These are phyloP conservation scores for Verticillium albo-atrum DNA, from an alignment of 2,329 filamentous ascomycete species.

Conservation along the genomic window DNA sequence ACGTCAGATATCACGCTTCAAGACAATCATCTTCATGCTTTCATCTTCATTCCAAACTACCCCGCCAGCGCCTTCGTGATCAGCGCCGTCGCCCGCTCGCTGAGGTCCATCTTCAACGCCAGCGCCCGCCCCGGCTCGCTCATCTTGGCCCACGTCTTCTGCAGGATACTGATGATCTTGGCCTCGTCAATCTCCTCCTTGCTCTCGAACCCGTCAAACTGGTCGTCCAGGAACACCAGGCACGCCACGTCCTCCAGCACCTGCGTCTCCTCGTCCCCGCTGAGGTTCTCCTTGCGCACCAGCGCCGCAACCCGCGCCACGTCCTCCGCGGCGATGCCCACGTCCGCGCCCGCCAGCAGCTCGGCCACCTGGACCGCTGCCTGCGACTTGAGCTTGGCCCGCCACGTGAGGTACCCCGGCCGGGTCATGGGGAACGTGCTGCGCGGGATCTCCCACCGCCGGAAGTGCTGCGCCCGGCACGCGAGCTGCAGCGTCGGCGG, in stretches of 20 bases:
- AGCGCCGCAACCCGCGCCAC: conserved; percentile 61
- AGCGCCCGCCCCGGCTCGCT: conserved; percentile 55
- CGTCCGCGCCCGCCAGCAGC: conserved; percentile 39
- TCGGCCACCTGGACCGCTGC: conserved; percentile 49
- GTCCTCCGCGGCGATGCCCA: conserved; percentile 39
- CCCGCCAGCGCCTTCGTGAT: conserved; percentile 56
- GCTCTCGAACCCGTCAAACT: conserved; percentile 75
- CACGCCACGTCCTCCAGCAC: conserved; percentile 81
- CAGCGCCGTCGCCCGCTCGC: conserved; percentile 55
- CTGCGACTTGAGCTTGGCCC: conserved; percentile 68
- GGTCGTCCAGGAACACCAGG: conserved; percentile 81
- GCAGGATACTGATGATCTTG: conserved; percentile 68
- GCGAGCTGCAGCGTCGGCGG: conserved; percentile 68
- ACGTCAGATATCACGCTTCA: no score
- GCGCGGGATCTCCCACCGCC: conserved; percentile 76
- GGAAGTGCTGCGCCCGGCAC: conserved; percentile 80
- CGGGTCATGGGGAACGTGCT: conserved; percentile 69
- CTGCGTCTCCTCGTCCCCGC: conserved; percentile 58
- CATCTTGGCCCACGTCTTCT: conserved; percentile 77
- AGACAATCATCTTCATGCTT: no score
- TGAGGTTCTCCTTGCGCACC: conserved; percentile 74
- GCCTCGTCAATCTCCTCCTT: conserved; percentile 64
- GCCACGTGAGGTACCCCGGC: conserved; percentile 75
- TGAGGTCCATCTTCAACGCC: conserved; percentile 63
- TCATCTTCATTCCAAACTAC: neutral